A percentile compares a stretch with the other conserved stretches of the same genome.
These are phyloP conservation scores for Collybia nuda DNA, from an alignment of 768 basidiomycete genomes.

Conservation along the genomic window DNA sequence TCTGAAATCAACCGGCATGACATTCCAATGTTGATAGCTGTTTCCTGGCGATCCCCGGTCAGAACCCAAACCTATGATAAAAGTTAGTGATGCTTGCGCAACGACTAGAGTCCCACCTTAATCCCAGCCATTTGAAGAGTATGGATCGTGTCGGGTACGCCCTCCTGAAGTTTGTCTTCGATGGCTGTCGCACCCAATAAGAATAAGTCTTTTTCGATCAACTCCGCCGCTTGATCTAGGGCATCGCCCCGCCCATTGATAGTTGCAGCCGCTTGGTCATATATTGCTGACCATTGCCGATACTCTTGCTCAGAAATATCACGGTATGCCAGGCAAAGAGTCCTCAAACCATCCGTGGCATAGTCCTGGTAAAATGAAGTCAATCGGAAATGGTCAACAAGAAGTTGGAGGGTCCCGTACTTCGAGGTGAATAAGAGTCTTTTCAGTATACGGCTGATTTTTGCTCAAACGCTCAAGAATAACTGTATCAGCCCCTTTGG, in stretches of 20 bases:
- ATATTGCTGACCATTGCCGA: conserved; percentile 81
- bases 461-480: conserved; percentile 91
- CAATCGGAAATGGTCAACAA: conserved; percentile 2
- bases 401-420: conserved; percentile 39
- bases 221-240: conserved; percentile 89
- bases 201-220: conserved; percentile 93
- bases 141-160: conserved; percentile 97
- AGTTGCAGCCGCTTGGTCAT: conserved; percentile 91
- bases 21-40: conserved; percentile 98
- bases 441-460: conserved; percentile 81
- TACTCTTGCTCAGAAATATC: conserved; percentile 93
- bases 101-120: conserved; percentile 54
- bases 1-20: conserved; percentile 96
- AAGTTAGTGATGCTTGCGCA: conserved; percentile 1
- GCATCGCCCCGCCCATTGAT: conserved; percentile 95
- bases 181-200: conserved; percentile 96
- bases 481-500: conserved; percentile 97
- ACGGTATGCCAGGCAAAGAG: conserved; percentile 93
- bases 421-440: conserved; percentile 88
- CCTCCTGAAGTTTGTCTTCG: conserved; percentile 98
- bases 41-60: conserved; percentile 98
- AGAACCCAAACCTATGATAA: conserved; percentile 84
- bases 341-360: conserved; percentile 94
- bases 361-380: conserved; percentile 63
- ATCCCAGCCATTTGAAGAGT: conserved; percentile 98